Base-by-base conservation (phyloP, 2,329 filamentous ascomycete species). In the Westerdykella sp. region DNA sequence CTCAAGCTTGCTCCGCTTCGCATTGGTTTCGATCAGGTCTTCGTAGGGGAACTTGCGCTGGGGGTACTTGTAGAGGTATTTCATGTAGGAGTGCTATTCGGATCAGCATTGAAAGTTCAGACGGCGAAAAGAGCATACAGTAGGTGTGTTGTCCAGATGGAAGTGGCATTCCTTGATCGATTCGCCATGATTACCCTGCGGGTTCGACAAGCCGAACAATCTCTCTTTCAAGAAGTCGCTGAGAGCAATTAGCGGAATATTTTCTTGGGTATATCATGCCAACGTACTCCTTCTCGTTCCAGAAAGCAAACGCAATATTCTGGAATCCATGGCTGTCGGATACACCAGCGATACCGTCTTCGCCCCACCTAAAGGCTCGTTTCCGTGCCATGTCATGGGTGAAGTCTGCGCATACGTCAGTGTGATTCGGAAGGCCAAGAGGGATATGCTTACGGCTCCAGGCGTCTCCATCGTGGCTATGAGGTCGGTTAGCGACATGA, bases 81-180 rank as follows among this genome's bases (percentile, higher is more conserved):
- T 97, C 91, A 97, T 97, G 74, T 97, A 97, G 22, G 91, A 95
- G 69, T 96, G 90, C 86, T 90, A 28, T 28, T 10, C 9, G 25
- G 25, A 28, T 28, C 25, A 28, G 25, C 25, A 37, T 14, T 12
- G 46, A 75, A 70, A 22, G 23, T 1, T 10, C 74, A 70, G n/a
- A 32, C 5, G 36, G 21, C 37, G 5, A 13, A 74, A 71, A 21
- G 32, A 2, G 15, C 67, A 48, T 66, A 79, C 77, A 43, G 80
- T 80, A 45, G 91, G 91, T 22, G 87, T 95, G 66, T 97, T 97
- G 69, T 97, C 91, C 45, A 96, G 71, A 68, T 97, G 91, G 62
- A 96, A 97, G 70, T 97, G 89, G 43, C 86, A 87, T 71, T 97
- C 91, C 69, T 96, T 97, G 74, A 97, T 78, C 65, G 88, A 94